phyloP scores from a whole-genome alignment of 2,329 filamentous ascomycete species.

The Calonectria leucothoes region DNA sequence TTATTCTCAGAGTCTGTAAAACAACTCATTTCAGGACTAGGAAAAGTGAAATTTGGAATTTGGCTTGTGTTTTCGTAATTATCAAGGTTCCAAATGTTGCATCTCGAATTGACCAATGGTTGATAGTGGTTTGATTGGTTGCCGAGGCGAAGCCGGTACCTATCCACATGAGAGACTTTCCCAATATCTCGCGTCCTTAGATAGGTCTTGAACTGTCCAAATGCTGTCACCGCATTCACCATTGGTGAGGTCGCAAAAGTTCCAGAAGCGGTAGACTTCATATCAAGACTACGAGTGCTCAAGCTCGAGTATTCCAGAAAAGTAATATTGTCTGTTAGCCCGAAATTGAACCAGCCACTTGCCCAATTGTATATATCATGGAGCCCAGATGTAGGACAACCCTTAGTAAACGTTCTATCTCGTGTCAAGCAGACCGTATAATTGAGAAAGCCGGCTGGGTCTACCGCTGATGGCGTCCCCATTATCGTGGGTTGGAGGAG shows the following conservation, averaged over 20 bases:
- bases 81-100: slow-evolving; percentile 5
- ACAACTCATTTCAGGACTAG: background rate
- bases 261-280: background rate
- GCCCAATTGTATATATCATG: background rate
- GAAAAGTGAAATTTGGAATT: background rate
- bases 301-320: slow-evolving; percentile 2
- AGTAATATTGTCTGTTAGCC: slow-evolving; percentile 9
- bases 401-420: background rate
- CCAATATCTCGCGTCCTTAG: background rate
- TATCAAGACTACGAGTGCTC: background rate
- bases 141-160: background rate
- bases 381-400: background rate
- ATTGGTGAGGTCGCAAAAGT: background rate
- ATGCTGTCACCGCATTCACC: background rate
- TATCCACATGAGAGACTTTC: background rate
- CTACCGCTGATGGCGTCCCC: too few relatives aligned
- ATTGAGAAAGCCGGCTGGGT: too few relatives aligned
- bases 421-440: background rate
- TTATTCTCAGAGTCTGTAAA: background rate
- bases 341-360: background rate
- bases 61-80: background rate
- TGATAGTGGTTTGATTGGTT: background rate
- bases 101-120: slow-evolving; percentile 1
- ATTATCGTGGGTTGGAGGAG: background rate
- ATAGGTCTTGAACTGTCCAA: slow-evolving; percentile 1